Conservation (phyloP, 2,329 filamentous ascomycete genomes). For the Fusarium sp. region DNA sequence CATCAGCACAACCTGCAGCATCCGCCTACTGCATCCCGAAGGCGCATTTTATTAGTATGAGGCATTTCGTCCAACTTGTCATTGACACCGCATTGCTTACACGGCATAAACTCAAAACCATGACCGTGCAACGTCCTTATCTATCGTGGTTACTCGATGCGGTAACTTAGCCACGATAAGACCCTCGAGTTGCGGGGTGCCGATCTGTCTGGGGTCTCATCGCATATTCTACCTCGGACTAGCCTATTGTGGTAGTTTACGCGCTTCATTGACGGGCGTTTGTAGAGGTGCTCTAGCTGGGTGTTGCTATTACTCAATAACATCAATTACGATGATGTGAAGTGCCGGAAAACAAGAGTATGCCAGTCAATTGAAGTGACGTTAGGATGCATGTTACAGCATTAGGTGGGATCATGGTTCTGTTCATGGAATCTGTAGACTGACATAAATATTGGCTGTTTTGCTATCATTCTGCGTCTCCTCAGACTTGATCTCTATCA, state of each 20-base stretch:
- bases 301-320: neutral
- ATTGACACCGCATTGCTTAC: neutral
- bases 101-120: neutral
- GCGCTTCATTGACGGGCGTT: constrained; percentile 23
- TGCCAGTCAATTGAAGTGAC: neutral
- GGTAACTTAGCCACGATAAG: constrained; percentile 45
- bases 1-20: neutral
- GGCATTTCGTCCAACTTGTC: neutral
- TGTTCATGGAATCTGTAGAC: rapidly evolving
- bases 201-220: constrained; percentile 5
- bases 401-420: neutral
- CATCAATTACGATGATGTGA: too few relatives aligned
- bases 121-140: constrained; percentile 7
- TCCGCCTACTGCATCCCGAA: neutral
- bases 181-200: constrained; percentile 9
- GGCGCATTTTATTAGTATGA: neutral
- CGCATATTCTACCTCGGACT: constrained; percentile 10
- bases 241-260: constrained; percentile 34
- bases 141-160: constrained; percentile 18
- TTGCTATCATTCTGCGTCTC: too few relatives aligned
- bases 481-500: too few relatives aligned
- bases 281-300: neutral
- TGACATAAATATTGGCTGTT: constrained; percentile 10
- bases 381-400: neutral
- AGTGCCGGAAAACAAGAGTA: neutral